Percentiles rank a stretch among this genome's conserved stretches.
Evolutionary conservation across 257 asterid genomes (phyloP).

Genomic region (Leptodermis oblonga): DNA sequence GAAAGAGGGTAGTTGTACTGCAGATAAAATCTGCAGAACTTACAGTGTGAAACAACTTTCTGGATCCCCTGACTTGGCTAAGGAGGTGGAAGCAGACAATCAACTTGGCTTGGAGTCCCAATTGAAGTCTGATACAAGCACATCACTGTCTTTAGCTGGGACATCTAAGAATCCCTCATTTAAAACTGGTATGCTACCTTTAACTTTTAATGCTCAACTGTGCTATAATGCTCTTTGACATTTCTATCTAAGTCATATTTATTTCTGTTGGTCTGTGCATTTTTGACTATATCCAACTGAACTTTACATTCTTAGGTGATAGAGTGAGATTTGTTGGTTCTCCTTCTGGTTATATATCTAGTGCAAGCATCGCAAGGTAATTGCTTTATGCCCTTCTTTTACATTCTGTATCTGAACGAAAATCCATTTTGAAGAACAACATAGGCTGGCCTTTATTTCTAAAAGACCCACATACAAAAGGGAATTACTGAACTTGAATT

Average conservation of each 20-base stretch:
- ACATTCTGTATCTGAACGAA: background rate
- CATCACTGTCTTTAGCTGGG: constrained; percentile 34
- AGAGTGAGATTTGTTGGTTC: constrained; percentile 73
- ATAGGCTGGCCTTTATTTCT: background rate
- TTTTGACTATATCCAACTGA: constrained; percentile 20
- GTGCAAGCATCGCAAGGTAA: constrained; percentile 64
- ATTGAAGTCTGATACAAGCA: constrained; percentile 43
- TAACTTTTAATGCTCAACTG: constrained; percentile 12
- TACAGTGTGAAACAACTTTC: constrained; percentile 38
- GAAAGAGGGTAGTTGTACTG: constrained; percentile 50
- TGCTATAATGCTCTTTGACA: background rate
- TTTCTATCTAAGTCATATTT: constrained; percentile 5
- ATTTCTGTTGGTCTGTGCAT: constrained; percentile 8
- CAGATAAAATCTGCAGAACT: constrained; percentile 42
- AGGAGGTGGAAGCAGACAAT: constrained; percentile 37
- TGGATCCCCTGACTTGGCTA: constrained; percentile 48
- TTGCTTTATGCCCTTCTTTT: background rate
- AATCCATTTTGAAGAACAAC: background rate
- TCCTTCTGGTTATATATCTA: constrained; percentile 52
- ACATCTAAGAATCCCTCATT: constrained; percentile 44
- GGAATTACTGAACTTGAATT: background rate
- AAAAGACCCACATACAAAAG: background rate
- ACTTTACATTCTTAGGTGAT: constrained; percentile 52
- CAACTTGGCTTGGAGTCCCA: constrained; percentile 40
- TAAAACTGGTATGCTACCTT: constrained; percentile 39